phyloP scores from a whole-genome alignment of 352 stramenopile species.

The Globisporangium takayamanum region DNA sequence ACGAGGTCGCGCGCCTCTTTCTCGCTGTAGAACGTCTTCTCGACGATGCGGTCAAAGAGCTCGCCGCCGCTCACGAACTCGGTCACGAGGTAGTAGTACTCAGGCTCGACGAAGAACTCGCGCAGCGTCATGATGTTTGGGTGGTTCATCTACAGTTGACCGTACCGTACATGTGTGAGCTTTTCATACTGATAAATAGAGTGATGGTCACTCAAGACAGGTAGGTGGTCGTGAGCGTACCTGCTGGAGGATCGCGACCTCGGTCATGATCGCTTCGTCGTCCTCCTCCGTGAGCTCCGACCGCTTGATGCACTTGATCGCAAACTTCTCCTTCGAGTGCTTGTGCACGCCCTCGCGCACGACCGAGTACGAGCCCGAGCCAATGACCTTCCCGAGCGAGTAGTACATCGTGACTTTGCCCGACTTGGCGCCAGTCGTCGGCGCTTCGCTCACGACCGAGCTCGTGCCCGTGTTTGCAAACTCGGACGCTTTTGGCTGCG shows the following conservation, averaged over 20 bases:
- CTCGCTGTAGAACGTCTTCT: slow-evolving; percentile 85
- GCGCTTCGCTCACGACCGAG: slow-evolving; percentile 16
- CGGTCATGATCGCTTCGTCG: slow-evolving; percentile 65
- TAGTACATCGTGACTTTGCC: slow-evolving; percentile 71
- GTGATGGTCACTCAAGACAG: neutral
- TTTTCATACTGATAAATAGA: neutral
- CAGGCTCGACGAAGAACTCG: slow-evolving; percentile 87
- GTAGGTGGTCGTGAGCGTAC: slow-evolving; percentile 9
- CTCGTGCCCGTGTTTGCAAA: slow-evolving; percentile 5
- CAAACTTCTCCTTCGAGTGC: slow-evolving; percentile 71
- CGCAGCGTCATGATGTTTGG: slow-evolving; percentile 88
- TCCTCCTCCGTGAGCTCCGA: slow-evolving; percentile 69
- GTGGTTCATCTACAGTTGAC: slow-evolving; percentile 56
- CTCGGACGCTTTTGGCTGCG: slow-evolving; percentile 6
- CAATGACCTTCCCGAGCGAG: slow-evolving; percentile 75
- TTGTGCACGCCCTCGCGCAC: slow-evolving; percentile 83
- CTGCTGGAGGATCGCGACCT: slow-evolving; percentile 77
- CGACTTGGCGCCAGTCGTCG: slow-evolving; percentile 16
- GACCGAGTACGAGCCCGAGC: slow-evolving; percentile 87
- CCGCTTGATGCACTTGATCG: slow-evolving; percentile 91
- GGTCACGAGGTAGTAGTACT: slow-evolving; percentile 87
- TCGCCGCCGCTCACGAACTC: slow-evolving; percentile 84
- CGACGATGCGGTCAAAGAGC: slow-evolving; percentile 88
- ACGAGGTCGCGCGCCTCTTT: slow-evolving; percentile 81
- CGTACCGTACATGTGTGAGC: neutral